These are phyloP conservation scores for Macadamia tetraphylla DNA, from an alignment of 164 flowering plant genomes.

Conservation along the genomic window DNA sequence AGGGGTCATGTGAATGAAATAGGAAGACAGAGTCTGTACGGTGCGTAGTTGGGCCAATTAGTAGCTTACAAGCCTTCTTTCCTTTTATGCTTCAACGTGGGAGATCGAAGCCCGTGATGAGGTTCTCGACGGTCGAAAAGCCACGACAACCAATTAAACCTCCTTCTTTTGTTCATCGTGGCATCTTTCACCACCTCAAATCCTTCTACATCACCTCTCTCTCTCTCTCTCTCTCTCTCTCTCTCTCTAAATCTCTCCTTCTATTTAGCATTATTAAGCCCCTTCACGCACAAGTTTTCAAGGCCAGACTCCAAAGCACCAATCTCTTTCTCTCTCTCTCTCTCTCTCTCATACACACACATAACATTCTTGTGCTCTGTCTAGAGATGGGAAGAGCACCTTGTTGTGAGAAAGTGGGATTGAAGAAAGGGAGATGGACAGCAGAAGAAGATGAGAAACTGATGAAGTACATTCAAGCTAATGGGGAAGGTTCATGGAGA, in stretches of 20 bases:
- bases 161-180: constrained; percentile 24
- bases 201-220: neutral
- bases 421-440: constrained; percentile 89
- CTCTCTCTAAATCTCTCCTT: neutral
- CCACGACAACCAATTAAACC: constrained; percentile 55
- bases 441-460: constrained; percentile 73
- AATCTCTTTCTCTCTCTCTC: neutral
- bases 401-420: constrained; percentile 84
- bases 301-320: too few species aligned
- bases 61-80: too few species aligned
- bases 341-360: too few species aligned
- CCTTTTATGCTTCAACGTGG: constrained; percentile 33
- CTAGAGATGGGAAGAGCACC: constrained; percentile 85
- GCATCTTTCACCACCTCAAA: constrained; percentile 27
- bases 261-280: neutral
- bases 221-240: neutral
- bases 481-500: constrained; percentile 95
- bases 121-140: constrained; percentile 31
- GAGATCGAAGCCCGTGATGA: constrained; percentile 28
- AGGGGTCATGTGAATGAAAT: neutral
- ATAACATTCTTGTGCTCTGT: too few species aligned
- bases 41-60: too few species aligned
- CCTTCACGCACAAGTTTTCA: too few species aligned
- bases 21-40: neutral
- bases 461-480: constrained; percentile 52